Conservation (phyloP, 2,329 filamentous ascomycete species). For the Talaromyces islandicus region DNA sequence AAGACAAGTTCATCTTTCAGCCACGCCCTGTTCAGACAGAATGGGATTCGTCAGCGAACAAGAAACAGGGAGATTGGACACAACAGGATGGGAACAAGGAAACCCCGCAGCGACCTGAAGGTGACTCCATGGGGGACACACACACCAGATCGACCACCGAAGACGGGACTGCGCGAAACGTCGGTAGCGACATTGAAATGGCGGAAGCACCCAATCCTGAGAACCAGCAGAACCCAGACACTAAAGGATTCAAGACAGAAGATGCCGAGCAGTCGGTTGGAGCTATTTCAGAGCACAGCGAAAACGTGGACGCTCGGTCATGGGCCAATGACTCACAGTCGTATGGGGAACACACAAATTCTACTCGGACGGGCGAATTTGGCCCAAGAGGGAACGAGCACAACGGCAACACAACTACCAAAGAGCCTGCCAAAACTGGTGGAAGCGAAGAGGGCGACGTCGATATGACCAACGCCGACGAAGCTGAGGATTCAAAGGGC, state of each 20-base stretch:
- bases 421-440: not conserved
- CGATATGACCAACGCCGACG: constrained; percentile 12
- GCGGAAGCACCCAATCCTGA: constrained; percentile 17
- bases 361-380: not conserved
- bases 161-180: not conserved
- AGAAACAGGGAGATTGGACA: not conserved
- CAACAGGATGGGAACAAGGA: not conserved
- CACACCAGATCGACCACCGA: constrained; percentile 11
- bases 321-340: constrained; percentile 10
- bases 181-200: constrained; percentile 30
- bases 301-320: constrained; percentile 14
- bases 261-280: constrained; percentile 27
- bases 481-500: constrained; percentile 18
- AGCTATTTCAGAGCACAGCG: constrained; percentile 27
- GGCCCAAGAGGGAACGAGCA: not conserved
- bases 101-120: not conserved
- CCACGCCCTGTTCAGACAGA: constrained; percentile 20
- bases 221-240: constrained; percentile 8
- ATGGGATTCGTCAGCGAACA: constrained; percentile 8
- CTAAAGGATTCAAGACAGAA: constrained; percentile 26
- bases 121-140: not conserved
- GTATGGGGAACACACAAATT: not conserved
- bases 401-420: not conserved
- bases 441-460: not conserved
- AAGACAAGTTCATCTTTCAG: constrained; percentile 45